A percentile compares a stretch with the other conserved stretches of the same genome.
Evolutionary conservation across 495 filamentous ascomycete genomes (phyloP).

Genomic region (Aspergillus haitiensis): DNA sequence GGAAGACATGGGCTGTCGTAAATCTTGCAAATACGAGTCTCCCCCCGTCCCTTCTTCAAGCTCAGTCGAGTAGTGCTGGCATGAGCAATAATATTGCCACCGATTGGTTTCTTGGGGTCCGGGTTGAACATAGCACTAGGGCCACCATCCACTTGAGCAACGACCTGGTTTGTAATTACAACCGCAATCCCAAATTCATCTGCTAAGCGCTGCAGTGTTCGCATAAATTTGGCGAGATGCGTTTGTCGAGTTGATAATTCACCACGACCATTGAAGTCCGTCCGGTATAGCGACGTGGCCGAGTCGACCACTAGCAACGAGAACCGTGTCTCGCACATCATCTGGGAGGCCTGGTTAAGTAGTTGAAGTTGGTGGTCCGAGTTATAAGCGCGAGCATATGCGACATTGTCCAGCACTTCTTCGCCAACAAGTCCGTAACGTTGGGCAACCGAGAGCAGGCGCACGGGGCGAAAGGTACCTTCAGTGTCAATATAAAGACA

Average conservation of each 20-base stretch:
- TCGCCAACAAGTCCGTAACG: constrained; percentile 92
- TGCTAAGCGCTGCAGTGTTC: constrained; percentile 86
- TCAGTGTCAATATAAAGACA: constrained; percentile 99
- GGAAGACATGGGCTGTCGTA: constrained; percentile 97
- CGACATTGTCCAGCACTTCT: constrained; percentile 96
- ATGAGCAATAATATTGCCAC: constrained; percentile 97
- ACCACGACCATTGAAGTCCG: constrained; percentile 91
- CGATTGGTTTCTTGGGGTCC: constrained; percentile 98
- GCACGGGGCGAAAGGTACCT: constrained; percentile 93
- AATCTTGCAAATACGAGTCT: constrained; percentile 97
- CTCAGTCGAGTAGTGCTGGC: constrained; percentile 88
- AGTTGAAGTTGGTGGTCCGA: constrained; percentile 95
- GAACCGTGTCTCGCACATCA: constrained; percentile 99
- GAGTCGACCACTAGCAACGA: constrained; percentile 93
- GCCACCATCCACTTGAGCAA: constrained; percentile 95
- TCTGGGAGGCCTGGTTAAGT: constrained; percentile 88
- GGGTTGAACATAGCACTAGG: constrained; percentile 98
- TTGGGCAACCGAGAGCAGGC: constrained; percentile 86
- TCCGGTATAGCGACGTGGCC: constrained; percentile 91
- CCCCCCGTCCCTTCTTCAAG: constrained; percentile 89
- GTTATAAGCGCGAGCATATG: constrained; percentile 97
- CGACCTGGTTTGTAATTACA: constrained; percentile 98
- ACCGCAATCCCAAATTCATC: constrained; percentile 99
- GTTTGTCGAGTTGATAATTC: constrained; percentile 87
- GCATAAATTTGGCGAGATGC: constrained; percentile 96